Evolutionary conservation across 2,329 filamentous ascomycete genomes (phyloP).

Genomic region (Sordariomycetes sp.): DNA sequence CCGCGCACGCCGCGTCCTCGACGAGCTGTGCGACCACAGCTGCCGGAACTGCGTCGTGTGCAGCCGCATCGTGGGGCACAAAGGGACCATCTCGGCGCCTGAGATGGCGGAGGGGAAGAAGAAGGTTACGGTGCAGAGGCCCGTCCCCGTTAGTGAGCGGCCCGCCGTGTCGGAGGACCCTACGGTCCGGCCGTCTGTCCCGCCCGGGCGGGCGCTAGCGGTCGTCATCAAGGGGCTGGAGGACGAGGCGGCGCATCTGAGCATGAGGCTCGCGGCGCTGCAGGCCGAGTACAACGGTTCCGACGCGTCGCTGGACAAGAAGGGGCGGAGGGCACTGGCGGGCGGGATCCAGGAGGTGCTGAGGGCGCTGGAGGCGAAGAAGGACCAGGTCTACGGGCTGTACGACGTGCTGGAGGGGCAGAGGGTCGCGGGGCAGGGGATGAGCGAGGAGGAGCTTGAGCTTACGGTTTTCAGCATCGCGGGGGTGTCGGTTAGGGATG

Average conservation of each 20-base stretch:
- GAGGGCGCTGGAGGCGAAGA: constrained; percentile 55
- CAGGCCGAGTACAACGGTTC: constrained; percentile 51
- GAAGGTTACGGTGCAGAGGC: constrained; percentile 48
- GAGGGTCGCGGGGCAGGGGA: constrained; percentile 49
- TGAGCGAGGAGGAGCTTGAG: constrained; percentile 50
- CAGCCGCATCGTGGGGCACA: constrained; percentile 34
- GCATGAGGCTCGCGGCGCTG: constrained; percentile 50
- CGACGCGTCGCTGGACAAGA: constrained; percentile 53
- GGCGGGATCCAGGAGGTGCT: constrained; percentile 48
- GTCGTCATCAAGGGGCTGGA: constrained; percentile 72
- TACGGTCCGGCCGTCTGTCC: constrained; percentile 53
- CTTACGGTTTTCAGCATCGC: constrained; percentile 46
- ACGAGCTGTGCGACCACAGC: constrained; percentile 39
- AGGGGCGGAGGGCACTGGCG: constrained; percentile 47
- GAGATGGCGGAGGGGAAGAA: constrained; percentile 34
- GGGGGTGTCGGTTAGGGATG: constrained; percentile 28
- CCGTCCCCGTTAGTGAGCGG: constrained; percentile 52
- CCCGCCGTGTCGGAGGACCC: constrained; percentile 22
- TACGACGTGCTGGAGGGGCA: constrained; percentile 78
- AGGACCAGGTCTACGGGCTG: constrained; percentile 67
- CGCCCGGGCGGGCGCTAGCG: constrained; percentile 60
- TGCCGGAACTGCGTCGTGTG: constrained; percentile 45
- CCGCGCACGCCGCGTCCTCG: constrained; percentile 37
- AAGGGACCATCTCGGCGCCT: constrained; percentile 19
- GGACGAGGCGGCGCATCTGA: constrained; percentile 68